Percentiles rank a stretch among this genome's conserved stretches.
Evolutionary conservation across 1,139 yeast species (phyloP).

Genomic region (Wickerhamiella infanticola): DNA sequence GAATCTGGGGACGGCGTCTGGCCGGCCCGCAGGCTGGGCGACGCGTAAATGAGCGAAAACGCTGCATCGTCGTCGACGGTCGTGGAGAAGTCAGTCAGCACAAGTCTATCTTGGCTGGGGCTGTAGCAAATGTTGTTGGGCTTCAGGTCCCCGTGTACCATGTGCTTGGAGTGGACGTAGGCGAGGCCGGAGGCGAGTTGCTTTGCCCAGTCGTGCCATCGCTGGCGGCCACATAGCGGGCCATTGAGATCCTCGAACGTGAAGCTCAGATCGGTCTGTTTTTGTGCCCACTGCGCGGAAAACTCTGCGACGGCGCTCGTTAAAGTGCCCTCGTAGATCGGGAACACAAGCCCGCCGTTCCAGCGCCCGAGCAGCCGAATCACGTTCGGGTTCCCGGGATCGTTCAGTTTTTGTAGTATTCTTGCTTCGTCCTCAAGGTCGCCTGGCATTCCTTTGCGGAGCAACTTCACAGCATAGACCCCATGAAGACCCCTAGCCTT

Average conservation of each 20-base stretch:
- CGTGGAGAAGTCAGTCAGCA: conserved; percentile 19
- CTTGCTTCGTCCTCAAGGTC: conserved; percentile 1
- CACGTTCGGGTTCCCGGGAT: conserved; percentile 2
- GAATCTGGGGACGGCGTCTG: conserved; percentile 11
- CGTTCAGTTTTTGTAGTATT: background rate
- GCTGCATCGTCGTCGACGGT: conserved; percentile 4
- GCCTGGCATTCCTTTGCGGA: background rate
- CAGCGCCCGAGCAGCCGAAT: conserved; percentile 1
- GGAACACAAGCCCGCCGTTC: conserved; percentile 5
- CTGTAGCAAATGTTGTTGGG: conserved; percentile 43
- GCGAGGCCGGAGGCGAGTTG: conserved; percentile 35
- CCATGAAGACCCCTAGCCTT: background rate
- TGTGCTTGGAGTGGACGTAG: conserved; percentile 37
- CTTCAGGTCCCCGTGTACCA: conserved; percentile 49
- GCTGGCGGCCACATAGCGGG: conserved; percentile 12
- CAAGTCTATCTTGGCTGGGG: conserved; percentile 35
- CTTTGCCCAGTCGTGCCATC: conserved; percentile 13
- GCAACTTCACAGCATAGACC: conserved; percentile 2
- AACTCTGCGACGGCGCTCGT: background rate
- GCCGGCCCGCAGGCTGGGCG: conserved; percentile 14
- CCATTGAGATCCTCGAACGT: conserved; percentile 5
- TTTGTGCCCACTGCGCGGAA: background rate
- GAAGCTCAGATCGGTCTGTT: background rate
- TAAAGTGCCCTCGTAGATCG: conserved; percentile 5
- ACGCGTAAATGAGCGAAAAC: conserved; percentile 14